phyloP scores from a whole-genome alignment of 108 stramenopile species.

The Cyclostephanos invisitatus region DNA sequence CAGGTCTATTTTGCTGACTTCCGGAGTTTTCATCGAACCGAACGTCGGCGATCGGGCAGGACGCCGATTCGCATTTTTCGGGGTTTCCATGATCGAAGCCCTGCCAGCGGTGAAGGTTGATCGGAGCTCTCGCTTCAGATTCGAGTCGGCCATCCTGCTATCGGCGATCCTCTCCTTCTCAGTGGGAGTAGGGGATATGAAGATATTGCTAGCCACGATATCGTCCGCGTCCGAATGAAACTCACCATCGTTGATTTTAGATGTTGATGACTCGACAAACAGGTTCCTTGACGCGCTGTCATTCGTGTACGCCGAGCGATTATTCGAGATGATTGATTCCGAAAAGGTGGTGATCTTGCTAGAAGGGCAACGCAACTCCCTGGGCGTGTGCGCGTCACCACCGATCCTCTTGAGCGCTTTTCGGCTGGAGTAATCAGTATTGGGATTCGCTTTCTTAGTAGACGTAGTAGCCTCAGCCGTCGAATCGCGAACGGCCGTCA shows the following conservation, averaged over 20 bases:
- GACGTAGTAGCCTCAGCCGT: slow-evolving; percentile 8
- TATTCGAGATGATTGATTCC: slow-evolving; percentile 20
- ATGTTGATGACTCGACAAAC: slow-evolving; percentile 16
- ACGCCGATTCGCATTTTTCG: slow-evolving; percentile 14
- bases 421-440: not conserved
- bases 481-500: slow-evolving; percentile 71
- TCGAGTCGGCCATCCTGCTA: slow-evolving; percentile 1
- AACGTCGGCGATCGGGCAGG: slow-evolving; percentile 10
- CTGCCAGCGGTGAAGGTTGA: slow-evolving; percentile 33
- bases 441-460: slow-evolving; percentile 6
- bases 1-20: slow-evolving; percentile 20
- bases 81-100: slow-evolving; percentile 41
- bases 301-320: slow-evolving; percentile 9
- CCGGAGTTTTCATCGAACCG: slow-evolving; percentile 34
- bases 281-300: slow-evolving; percentile 24
- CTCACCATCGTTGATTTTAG: not conserved
- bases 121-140: slow-evolving; percentile 23
- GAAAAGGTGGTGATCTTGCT: slow-evolving; percentile 16
- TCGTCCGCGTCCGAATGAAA: slow-evolving; percentile 13
- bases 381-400: slow-evolving; percentile 9
- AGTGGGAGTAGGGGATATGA: slow-evolving; percentile 27
- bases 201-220: slow-evolving; percentile 23
- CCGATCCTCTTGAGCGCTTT: slow-evolving; percentile 1
- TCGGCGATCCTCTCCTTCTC: not conserved
- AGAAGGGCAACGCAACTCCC: not conserved